phyloP scores from a whole-genome alignment of 495 filamentous ascomycete genomes.

The Aspergillus haitiensis region DNA sequence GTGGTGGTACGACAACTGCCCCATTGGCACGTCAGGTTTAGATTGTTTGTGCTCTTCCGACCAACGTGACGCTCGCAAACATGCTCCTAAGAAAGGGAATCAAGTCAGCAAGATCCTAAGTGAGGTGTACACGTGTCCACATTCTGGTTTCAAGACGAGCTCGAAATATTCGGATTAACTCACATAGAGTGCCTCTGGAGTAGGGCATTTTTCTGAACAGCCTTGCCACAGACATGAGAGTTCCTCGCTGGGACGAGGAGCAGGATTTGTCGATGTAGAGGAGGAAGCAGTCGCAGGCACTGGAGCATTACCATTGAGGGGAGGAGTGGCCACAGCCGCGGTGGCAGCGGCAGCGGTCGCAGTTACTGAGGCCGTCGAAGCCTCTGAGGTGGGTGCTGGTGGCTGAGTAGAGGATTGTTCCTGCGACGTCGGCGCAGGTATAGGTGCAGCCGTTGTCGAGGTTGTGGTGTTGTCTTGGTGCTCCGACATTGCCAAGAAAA shows the following conservation, averaged over 20 bases:
- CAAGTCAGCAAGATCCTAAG: conserved; percentile 9
- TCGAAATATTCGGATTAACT: conserved; percentile 39
- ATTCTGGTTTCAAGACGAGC: background rate
- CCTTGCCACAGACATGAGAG: conserved; percentile 83
- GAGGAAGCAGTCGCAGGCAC: conserved; percentile 12
- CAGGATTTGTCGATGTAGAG: background rate
- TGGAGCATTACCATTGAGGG: conserved; percentile 33
- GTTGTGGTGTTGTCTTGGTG: conserved; percentile 27
- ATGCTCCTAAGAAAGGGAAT: conserved; percentile 69
- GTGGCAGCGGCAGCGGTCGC: conserved; percentile 49
- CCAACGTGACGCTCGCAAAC: conserved; percentile 98
- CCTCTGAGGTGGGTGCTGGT: conserved; percentile 32
- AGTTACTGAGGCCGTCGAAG: conserved; percentile 40
- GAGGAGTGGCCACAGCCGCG: conserved; percentile 43
- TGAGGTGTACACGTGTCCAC: conserved; percentile 10
- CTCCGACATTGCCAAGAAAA: conserved; percentile 38
- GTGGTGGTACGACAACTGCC: conserved; percentile 93
- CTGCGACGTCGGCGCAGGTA: conserved; percentile 30
- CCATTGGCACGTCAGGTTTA: conserved; percentile 97
- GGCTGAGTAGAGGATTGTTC: conserved; percentile 28
- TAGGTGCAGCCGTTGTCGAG: conserved; percentile 28
- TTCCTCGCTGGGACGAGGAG: conserved; percentile 49
- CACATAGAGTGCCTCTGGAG: conserved; percentile 88
- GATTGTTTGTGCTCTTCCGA: conserved; percentile 97
- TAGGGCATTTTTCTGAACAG: conserved; percentile 77